Evolutionary conservation across 2,329 filamentous ascomycete species (phyloP).

Genomic region (Alternaria triticina): DNA sequence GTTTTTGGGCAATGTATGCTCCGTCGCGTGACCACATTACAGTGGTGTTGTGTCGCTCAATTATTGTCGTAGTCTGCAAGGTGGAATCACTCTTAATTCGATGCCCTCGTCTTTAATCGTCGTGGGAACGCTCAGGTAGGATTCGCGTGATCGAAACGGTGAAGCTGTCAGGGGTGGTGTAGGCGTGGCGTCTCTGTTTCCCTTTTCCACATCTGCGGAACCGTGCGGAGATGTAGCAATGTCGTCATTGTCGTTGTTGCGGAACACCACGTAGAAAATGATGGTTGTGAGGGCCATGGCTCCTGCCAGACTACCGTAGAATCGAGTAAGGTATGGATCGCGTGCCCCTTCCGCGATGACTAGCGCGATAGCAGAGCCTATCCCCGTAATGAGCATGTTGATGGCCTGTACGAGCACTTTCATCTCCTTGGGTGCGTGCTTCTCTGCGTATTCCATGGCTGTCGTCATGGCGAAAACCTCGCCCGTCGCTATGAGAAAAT

Average conservation of each 20-base stretch:
- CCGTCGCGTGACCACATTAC: neutral
- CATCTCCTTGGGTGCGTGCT: constrained; percentile 53
- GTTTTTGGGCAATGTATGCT: neutral
- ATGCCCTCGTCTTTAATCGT: neutral
- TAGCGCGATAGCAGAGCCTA: constrained; percentile 42
- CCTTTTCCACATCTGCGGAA: neutral
- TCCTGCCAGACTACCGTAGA: constrained; percentile 34
- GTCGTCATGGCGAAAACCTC: constrained; percentile 55
- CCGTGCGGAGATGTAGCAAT: neutral
- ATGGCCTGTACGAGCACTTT: constrained; percentile 47
- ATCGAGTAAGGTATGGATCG: constrained; percentile 37
- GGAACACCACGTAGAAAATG: constrained; percentile 34
- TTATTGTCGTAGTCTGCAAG: neutral
- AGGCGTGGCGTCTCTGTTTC: neutral
- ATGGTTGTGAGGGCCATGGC: constrained; percentile 31
- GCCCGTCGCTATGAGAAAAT: constrained; percentile 48
- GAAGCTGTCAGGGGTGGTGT: neutral
- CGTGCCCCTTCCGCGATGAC: constrained; percentile 37
- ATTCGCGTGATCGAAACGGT: neutral
- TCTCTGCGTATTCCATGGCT: constrained; percentile 53
- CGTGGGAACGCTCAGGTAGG: neutral
- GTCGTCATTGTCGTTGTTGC: constrained; percentile 24
- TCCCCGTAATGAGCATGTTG: constrained; percentile 39
- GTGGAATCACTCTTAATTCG: neutral
- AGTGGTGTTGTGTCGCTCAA: neutral